phyloP scores from a whole-genome alignment of 2,329 filamentous ascomycete species.

The Fusarium sterilihyphosum region DNA sequence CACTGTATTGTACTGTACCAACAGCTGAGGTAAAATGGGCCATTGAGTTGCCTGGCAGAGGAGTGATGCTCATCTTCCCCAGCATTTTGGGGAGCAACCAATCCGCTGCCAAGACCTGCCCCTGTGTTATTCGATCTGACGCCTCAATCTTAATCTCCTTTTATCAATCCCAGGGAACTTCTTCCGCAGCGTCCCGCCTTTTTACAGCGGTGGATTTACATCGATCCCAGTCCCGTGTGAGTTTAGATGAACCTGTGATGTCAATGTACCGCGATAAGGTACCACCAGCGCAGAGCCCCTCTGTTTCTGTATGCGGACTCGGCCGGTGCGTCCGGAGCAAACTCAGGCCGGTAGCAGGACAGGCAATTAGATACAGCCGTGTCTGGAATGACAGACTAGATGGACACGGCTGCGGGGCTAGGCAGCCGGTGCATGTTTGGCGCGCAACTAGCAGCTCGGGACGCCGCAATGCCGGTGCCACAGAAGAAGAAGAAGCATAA shows the following conservation, averaged over 20 bases:
- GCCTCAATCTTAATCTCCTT: conserved; percentile 3
- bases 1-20: conserved; percentile 2
- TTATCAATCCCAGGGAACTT: not conserved
- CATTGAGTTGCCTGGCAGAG: conserved; percentile 5
- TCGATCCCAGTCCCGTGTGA: conserved; percentile 1
- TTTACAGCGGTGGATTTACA: not conserved
- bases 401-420: conserved; percentile 24
- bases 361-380: conserved; percentile 19
- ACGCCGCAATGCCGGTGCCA: conserved; percentile 40
- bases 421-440: conserved; percentile 32
- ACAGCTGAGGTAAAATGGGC: conserved; percentile 17
- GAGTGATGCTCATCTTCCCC: conserved; percentile 21
- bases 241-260: conserved; percentile 15
- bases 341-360: conserved; percentile 26
- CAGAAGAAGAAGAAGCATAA: conserved; percentile 39
- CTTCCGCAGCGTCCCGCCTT: conserved; percentile 18
- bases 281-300: conserved; percentile 9
- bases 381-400: conserved; percentile 6
- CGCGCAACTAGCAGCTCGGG: conserved; percentile 38
- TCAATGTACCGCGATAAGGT: not conserved
- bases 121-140: conserved; percentile 13
- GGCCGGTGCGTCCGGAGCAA: conserved; percentile 36
- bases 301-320: conserved; percentile 15
- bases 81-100: conserved; percentile 9
- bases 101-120: conserved; percentile 23